Conservation (phyloP, 2,329 filamentous ascomycete species). For the Clarireedia paspali region DNA sequence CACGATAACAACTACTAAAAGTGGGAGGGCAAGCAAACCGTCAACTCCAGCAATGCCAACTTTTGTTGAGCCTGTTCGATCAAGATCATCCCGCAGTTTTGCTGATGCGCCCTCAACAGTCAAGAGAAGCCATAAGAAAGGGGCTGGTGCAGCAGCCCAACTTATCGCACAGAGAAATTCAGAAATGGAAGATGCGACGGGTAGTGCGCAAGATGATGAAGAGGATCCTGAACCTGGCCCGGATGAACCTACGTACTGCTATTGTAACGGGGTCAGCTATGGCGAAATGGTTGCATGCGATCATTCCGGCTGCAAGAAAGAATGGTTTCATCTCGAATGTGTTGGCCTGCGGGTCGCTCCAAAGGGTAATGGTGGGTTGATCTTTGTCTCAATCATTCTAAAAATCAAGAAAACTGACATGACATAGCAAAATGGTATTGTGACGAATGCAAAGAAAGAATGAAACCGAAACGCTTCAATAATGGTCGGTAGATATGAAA, state of each 20-base stretch:
- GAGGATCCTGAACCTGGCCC: slow-evolving; percentile 56
- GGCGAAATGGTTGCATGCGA: slow-evolving; percentile 83
- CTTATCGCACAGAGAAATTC: slow-evolving; percentile 28
- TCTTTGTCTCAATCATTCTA: not conserved
- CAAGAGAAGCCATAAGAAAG: slow-evolving; percentile 56
- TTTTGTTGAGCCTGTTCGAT: slow-evolving; percentile 47
- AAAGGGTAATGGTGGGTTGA: slow-evolving; percentile 40
- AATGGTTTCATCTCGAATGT: slow-evolving; percentile 81
- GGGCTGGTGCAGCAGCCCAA: slow-evolving; percentile 33
- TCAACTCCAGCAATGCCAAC: slow-evolving; percentile 54
- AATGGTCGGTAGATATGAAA: slow-evolving; percentile 18
- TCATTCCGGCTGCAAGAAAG: slow-evolving; percentile 60
- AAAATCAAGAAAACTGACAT: not conserved
- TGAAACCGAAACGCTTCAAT: slow-evolving; percentile 22
- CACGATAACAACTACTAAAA: slow-evolving; percentile 46
- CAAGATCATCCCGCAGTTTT: slow-evolving; percentile 44
- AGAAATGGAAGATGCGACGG: slow-evolving; percentile 38
- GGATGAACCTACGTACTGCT: slow-evolving; percentile 70
- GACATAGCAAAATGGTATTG: slow-evolving; percentile 28
- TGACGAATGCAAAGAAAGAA: slow-evolving; percentile 27
- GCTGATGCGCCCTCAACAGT: slow-evolving; percentile 24
- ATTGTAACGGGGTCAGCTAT: slow-evolving; percentile 73
- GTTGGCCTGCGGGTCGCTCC: slow-evolving; percentile 73
- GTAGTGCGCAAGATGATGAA: slow-evolving; percentile 38
- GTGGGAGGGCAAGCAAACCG: slow-evolving; percentile 57